A percentile compares a stretch with the other conserved stretches of the same genome.
Conservation (phyloP, 495 filamentous ascomycete species). For the Rhizodiscina lignyota region DNA sequence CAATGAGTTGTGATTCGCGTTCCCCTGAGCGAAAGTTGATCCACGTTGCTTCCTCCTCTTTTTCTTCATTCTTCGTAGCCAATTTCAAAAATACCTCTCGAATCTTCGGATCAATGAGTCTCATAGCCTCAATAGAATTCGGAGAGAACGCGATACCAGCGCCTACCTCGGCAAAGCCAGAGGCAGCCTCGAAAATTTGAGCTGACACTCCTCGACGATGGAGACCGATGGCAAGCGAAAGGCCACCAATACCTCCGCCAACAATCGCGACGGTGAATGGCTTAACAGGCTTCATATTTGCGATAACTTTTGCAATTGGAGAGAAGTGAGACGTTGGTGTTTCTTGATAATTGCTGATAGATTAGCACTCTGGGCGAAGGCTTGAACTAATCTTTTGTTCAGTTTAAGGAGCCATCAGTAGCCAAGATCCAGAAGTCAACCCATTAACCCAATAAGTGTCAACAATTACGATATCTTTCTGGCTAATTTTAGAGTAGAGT, state of each 20-base stretch:
- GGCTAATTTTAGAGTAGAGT: too few relatives aligned
- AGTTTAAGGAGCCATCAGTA: too few relatives aligned
- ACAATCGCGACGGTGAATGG: slow-evolving; percentile 2
- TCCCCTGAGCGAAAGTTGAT: neutral
- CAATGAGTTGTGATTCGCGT: neutral
- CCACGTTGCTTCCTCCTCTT: neutral
- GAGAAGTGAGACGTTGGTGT: too few relatives aligned
- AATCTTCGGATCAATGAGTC: neutral
- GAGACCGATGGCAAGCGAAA: slow-evolving; percentile 3
- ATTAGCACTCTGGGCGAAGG: too few relatives aligned
- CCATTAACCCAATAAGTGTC: too few relatives aligned
- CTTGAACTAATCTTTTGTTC: too few relatives aligned
- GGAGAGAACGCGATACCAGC: slow-evolving; percentile 3
- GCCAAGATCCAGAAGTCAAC: too few relatives aligned
- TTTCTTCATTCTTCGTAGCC: neutral
- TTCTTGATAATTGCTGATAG: too few relatives aligned
- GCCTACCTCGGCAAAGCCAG: slow-evolving; percentile 1
- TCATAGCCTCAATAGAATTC: slow-evolving; percentile 2
- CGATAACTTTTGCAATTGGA: too few relatives aligned
- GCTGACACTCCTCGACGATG: neutral
- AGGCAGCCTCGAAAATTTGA: slow-evolving; percentile 2
- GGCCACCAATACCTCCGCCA: slow-evolving; percentile 2
- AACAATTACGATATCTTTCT: too few relatives aligned
- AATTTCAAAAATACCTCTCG: neutral
- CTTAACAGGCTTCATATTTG: too few relatives aligned